Evolutionary conservation across 352 stramenopile species (phyloP).

Genomic region (Phytopythium oedochilum): DNA sequence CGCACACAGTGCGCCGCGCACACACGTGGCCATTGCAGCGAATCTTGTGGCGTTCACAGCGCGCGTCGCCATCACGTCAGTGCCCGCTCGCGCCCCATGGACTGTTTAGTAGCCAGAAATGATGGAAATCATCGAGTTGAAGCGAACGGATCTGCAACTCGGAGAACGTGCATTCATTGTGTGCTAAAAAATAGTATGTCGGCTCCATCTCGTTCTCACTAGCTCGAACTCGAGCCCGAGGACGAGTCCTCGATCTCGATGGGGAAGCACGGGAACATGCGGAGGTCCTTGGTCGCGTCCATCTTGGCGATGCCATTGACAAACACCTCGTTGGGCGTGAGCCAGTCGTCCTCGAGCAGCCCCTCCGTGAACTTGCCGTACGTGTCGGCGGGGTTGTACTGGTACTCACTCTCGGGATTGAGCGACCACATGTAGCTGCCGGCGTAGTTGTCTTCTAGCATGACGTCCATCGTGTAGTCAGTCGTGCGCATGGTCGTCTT

Average conservation of each 20-base stretch:
- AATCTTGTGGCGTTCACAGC: too few species aligned
- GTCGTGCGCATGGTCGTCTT: constrained; percentile 60
- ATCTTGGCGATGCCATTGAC: constrained; percentile 48
- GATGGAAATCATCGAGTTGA: too few species aligned
- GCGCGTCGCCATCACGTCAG: too few species aligned
- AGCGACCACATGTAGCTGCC: constrained; percentile 81
- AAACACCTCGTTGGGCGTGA: constrained; percentile 61
- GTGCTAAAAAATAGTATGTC: constrained; percentile 1
- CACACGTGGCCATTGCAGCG: too few species aligned
- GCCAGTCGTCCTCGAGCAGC: constrained; percentile 61
- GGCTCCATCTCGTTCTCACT: background rate
- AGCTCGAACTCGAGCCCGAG: background rate
- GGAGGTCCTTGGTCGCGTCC: constrained; percentile 47
- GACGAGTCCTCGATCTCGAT: constrained; percentile 21
- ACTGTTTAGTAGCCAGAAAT: too few species aligned
- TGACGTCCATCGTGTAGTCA: constrained; percentile 63
- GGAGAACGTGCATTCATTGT: background rate
- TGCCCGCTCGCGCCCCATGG: too few species aligned
- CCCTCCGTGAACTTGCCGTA: constrained; percentile 61
- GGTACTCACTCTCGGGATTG: constrained; percentile 72
- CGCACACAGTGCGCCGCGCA: too few species aligned
- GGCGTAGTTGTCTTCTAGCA: constrained; percentile 44
- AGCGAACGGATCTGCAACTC: too few species aligned
- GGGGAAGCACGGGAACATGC: constrained; percentile 65
- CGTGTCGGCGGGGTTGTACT: constrained; percentile 65